These are phyloP conservation scores for Cercospora sojina DNA, from an alignment of 2,329 filamentous ascomycete species.

Conservation along the genomic window DNA sequence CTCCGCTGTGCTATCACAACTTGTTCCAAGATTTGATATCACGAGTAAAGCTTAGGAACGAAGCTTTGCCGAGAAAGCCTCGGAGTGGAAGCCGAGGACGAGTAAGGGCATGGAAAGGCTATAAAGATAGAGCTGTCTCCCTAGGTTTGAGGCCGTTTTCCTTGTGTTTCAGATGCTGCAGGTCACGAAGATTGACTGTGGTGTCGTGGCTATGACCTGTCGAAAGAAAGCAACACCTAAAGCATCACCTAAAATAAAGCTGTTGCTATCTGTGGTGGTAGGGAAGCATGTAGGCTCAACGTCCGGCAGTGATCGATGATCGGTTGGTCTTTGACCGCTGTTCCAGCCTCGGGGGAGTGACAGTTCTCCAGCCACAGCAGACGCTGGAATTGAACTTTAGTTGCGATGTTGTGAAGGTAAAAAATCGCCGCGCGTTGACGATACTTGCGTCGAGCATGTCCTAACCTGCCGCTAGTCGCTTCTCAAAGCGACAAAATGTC, in stretches of 20 bases:
- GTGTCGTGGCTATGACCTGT: background rate
- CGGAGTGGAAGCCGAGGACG: background rate
- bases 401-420: background rate
- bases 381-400: background rate
- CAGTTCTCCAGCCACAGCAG: background rate
- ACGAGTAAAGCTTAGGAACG: background rate
- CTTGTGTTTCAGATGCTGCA: background rate
- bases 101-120: background rate
- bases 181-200: background rate
- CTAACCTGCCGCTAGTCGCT: background rate
- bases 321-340: background rate
- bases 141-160: background rate
- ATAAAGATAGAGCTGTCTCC: background rate
- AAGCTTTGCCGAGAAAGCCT: background rate
- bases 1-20: background rate
- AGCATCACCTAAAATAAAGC: background rate
- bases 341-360: background rate
- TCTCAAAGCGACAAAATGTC: background rate
- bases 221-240: background rate
- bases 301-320: constrained; percentile 1
- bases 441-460: background rate
- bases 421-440: background rate
- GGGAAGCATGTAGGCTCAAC: background rate
- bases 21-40: background rate
- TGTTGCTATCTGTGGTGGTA: background rate